These are phyloP conservation scores for Gilbertella persicaria DNA, from an alignment of 371 early-diverging fungal genomes.

Conservation along the genomic window DNA sequence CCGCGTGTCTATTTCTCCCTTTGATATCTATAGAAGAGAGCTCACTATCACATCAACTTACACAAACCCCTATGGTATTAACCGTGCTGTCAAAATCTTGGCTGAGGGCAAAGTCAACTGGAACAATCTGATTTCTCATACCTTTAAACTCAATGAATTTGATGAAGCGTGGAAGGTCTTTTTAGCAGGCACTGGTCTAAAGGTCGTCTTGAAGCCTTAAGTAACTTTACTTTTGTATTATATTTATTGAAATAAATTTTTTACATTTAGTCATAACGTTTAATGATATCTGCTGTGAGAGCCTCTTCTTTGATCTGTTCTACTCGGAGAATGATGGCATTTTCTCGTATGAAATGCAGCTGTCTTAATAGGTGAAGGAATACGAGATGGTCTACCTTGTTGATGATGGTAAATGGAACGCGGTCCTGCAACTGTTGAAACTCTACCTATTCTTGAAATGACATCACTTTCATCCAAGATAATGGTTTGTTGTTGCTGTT, in stretches of 20 bases:
- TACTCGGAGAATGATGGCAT: too few species aligned
- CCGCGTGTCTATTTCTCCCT: conserved; percentile 51
- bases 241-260: too few species aligned
- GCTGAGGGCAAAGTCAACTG: conserved; percentile 46
- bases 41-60: conserved; percentile 60
- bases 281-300: too few species aligned
- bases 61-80: conserved; percentile 61
- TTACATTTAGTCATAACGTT: too few species aligned
- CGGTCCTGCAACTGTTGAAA: too few species aligned
- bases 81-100: conserved; percentile 55
- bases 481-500: background rate
- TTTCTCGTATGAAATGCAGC: background rate
- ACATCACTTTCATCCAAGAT: background rate
- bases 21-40: conserved; percentile 57
- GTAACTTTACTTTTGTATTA: background rate
- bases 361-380: background rate
- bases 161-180: conserved; percentile 57
- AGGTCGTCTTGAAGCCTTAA: conserved; percentile 52
- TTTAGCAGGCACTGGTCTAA: conserved; percentile 47
- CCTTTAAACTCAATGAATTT: conserved; percentile 51
- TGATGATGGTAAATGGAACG: background rate
- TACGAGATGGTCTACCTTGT: background rate
- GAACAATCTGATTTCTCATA: conserved; percentile 48
- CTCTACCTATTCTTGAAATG: background rate
- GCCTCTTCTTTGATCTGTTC: too few species aligned